A percentile compares a stretch with the other conserved stretches of the same genome.
These are phyloP conservation scores for Diversispora epigaea DNA, from an alignment of 192 early-diverging fungal genomes.

Conservation along the genomic window DNA sequence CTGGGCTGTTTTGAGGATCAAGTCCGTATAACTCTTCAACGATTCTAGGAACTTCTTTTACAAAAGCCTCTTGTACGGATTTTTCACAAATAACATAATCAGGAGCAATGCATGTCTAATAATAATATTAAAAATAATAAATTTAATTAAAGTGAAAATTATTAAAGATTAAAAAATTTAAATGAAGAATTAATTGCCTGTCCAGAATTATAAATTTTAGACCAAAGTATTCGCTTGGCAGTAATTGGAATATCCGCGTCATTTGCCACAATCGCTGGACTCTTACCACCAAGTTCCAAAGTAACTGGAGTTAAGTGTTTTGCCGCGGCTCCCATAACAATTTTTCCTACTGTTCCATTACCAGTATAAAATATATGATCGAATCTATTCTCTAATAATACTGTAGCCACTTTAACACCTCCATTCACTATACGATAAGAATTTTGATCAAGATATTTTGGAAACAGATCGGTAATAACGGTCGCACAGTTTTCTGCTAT, in stretches of 20 bases:
- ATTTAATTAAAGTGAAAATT: constrained; percentile 9
- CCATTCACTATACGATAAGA: constrained; percentile 74
- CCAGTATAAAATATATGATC: constrained; percentile 97
- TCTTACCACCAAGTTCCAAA: constrained; percentile 94
- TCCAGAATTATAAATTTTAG: constrained; percentile 84
- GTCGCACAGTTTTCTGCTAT: constrained; percentile 62
- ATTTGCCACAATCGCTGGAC: constrained; percentile 65
- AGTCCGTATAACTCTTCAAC: constrained; percentile 45
- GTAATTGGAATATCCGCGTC: constrained; percentile 62
- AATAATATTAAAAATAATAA: constrained; percentile 1
- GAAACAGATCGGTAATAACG: constrained; percentile 62
- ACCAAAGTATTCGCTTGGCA: constrained; percentile 75
- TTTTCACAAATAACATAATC: constrained; percentile 71
- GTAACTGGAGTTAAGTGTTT: constrained; percentile 85
- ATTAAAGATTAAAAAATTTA: neutral
- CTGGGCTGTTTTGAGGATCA: constrained; percentile 42
- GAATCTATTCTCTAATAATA: constrained; percentile 72
- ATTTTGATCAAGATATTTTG: constrained; percentile 71
- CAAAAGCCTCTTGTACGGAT: constrained; percentile 47
- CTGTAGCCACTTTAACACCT: constrained; percentile 68
- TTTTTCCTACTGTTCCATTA: constrained; percentile 72
- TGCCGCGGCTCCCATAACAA: constrained; percentile 81
- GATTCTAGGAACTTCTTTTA: constrained; percentile 43
- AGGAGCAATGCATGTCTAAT: constrained; percentile 73
- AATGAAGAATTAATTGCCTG: constrained; percentile 52